Base-by-base conservation (phyloP, 139 green algal species). In the Volvox africanus region DNA sequence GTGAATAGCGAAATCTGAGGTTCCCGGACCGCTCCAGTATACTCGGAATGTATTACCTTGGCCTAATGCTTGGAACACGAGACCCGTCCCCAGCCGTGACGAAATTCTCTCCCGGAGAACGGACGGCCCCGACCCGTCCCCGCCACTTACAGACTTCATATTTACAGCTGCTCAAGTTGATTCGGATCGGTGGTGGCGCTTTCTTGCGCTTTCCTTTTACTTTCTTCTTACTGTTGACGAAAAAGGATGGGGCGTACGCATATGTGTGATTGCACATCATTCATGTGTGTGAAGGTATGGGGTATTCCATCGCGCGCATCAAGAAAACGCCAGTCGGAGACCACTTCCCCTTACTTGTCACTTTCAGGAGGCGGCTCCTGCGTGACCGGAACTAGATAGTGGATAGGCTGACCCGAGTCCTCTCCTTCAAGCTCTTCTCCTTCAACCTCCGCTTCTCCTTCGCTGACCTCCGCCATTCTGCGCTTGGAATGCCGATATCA, bases 121-220 rank as follows among this genome's bases (percentile, higher is more conserved):
- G 44, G 44, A 55, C 9, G 9, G 44, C 44, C 44, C 44, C n/a
- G 5, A 55, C 44, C 67, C 67, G 11, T 75, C 22, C 67, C 28
- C 12, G 20, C 50, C 19, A 95, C 96, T 97, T 61, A 96, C 95
- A 93, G 22, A 98, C 86, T 89, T 97, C 93, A 92, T 98, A 98
- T 68, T 97, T 97, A 95, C 96, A 98, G 69, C 81, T 91, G 30
- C 90, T 91, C 0, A 98, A 93, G 92, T 97, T 94, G 28, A 97
- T 93, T 65, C 89, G 93, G 28, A 96, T 93, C 17, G 94, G 92
- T 20, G 88, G 69, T 6, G 86, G 79, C 6, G 78, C 55, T 73
- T 93, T 94, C 78, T 91, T 93, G 61, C 84, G 87, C 65, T 93
- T 93, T 35, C 88, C 92, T 35, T 86, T 91, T 2, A 44, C 21